Evolutionary conservation across 352 stramenopile species (phyloP).

Genomic region (Phytophthora idaei): DNA sequence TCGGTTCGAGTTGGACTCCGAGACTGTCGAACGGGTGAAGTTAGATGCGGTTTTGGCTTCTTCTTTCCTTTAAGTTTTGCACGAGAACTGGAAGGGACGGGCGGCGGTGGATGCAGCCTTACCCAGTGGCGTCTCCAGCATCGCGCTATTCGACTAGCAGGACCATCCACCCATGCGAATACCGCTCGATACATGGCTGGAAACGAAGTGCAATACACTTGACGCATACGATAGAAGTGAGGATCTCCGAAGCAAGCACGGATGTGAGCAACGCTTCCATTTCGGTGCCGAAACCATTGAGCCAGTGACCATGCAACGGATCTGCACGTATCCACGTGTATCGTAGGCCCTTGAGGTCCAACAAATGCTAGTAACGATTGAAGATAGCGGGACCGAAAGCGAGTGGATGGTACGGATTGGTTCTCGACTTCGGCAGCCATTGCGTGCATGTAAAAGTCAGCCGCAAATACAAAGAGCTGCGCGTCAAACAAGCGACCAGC

Average conservation of each 20-base stretch:
- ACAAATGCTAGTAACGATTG: constrained; percentile 32
- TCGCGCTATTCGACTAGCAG: constrained; percentile 32
- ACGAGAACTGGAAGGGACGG: not conserved
- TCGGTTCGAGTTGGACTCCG: constrained; percentile 9
- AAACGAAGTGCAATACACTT: constrained; percentile 39
- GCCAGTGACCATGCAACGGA: constrained; percentile 40
- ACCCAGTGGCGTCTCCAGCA: constrained; percentile 38
- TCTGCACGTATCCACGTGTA: constrained; percentile 23
- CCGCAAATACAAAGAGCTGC: constrained; percentile 45
- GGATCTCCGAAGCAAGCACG: constrained; percentile 26
- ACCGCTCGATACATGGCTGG: constrained; percentile 39
- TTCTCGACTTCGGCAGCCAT: not conserved
- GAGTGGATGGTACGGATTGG: constrained; percentile 10
- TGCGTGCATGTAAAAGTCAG: constrained; percentile 36
- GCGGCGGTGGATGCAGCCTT: not conserved
- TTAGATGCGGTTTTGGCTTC: constrained; percentile 3
- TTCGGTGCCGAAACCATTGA: constrained; percentile 14
- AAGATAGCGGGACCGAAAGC: constrained; percentile 38
- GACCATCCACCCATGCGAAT: constrained; percentile 46
- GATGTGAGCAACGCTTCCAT: constrained; percentile 7
- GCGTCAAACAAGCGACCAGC: constrained; percentile 36
- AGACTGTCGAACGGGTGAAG: not conserved
- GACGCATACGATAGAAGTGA: constrained; percentile 41
- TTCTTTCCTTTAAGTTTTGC: constrained; percentile 11
- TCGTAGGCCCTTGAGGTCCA: constrained; percentile 13